Conservation (phyloP, 2,329 filamentous ascomycete genomes). For the Colletotrichum spaethianum region DNA sequence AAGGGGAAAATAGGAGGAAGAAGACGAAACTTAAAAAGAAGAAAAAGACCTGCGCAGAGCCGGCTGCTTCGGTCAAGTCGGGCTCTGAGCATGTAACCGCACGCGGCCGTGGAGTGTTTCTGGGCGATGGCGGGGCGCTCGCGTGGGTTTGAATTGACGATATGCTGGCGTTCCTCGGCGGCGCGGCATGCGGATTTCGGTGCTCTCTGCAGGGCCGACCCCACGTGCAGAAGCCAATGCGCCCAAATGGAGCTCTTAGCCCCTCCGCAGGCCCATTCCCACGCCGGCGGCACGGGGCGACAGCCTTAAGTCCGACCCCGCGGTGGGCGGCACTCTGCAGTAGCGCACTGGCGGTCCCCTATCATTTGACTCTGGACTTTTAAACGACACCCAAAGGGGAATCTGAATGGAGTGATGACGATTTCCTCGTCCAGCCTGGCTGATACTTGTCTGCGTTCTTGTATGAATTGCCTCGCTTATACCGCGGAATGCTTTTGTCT, state of each 20-base stretch:
- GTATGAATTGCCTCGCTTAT: conserved; percentile 22
- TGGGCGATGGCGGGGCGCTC: not conserved
- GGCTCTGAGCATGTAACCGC: conserved; percentile 1
- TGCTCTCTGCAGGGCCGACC: not conserved
- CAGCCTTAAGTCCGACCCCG: conserved; percentile 19
- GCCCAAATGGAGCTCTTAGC: conserved; percentile 2
- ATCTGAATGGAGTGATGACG: not conserved
- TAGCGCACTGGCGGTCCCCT: not conserved
- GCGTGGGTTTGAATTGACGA: not conserved
- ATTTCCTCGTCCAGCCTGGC: not conserved
- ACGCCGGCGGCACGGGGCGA: not conserved
- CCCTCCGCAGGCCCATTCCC: not conserved
- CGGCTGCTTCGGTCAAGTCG: not conserved
- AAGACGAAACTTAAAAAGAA: no score
- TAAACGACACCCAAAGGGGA: not conserved
- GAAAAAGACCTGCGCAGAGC: not conserved
- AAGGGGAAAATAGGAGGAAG: no score
- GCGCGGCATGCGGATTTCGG: conserved; percentile 8
- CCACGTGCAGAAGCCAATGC: conserved; percentile 31
- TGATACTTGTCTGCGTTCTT: not conserved
- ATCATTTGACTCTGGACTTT: not conserved
- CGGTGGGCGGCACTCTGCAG: not conserved
- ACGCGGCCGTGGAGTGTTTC: not conserved
- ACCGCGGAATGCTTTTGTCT: conserved; percentile 2
- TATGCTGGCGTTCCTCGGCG: conserved; percentile 8